A percentile compares a stretch with the other conserved stretches of the same genome.
Conservation (phyloP, 768 basidiomycete genomes). For the Serpula lacrymans region DNA sequence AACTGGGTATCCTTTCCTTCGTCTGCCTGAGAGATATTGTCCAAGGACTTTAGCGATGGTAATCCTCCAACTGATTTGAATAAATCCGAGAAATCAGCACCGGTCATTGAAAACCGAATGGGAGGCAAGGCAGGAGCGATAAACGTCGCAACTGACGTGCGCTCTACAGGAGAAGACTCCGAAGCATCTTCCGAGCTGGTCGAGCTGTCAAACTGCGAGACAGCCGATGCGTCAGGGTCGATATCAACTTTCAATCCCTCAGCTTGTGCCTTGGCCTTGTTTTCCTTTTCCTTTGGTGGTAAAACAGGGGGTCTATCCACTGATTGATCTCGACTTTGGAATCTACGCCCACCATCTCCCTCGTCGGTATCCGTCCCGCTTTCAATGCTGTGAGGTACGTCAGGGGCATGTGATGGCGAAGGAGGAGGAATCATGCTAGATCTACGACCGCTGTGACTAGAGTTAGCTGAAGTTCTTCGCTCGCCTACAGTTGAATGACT, state of each 20-base stretch:
- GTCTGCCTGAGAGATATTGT: conserved; percentile 43
- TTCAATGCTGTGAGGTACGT: conserved; percentile 71
- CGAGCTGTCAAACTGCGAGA: conserved; percentile 32
- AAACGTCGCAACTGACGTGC: conserved; percentile 68
- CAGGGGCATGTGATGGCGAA: conserved; percentile 60
- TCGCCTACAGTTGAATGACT: too few relatives aligned
- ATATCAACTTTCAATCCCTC: conserved; percentile 24
- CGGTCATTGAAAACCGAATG: conserved; percentile 86
- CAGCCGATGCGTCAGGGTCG: conserved; percentile 12
- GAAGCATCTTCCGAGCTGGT: conserved; percentile 39
- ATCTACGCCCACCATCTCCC: conserved; percentile 34
- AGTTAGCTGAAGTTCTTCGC: too few relatives aligned
- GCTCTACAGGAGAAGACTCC: conserved; percentile 65
- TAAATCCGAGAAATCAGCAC: conserved; percentile 76
- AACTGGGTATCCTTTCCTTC: too few relatives aligned
- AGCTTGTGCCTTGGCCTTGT: conserved; percentile 21
- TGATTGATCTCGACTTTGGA: conserved; percentile 20
- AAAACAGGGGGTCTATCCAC: conserved; percentile 36
- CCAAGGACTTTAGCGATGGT: conserved; percentile 44
- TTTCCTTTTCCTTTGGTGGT: conserved; percentile 50
- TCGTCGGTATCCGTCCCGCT: conserved; percentile 77
- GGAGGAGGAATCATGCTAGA: conserved; percentile 32
- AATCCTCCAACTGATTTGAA: conserved; percentile 56
- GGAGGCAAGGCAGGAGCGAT: conserved; percentile 87
- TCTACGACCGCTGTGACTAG: conserved; percentile 15